Evolutionary conservation across 352 stramenopile genomes (phyloP).

Genomic region (Pythium periplocum): DNA sequence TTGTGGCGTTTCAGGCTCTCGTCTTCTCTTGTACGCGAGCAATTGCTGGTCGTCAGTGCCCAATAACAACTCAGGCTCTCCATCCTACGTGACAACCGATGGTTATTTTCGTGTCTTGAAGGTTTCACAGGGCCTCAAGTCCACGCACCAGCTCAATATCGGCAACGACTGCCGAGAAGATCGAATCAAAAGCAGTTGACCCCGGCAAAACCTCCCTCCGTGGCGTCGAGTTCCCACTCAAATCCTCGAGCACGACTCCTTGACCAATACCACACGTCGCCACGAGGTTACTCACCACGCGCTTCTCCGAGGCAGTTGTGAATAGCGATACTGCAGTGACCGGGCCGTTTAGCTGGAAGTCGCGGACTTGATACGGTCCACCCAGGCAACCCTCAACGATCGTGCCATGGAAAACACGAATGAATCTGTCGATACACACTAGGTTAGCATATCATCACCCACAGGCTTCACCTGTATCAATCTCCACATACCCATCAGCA

Average conservation of each 20-base stretch:
- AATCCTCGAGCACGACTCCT: conserved; percentile 49
- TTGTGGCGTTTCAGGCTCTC: background rate
- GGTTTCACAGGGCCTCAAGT: too few relatives aligned
- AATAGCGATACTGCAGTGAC: conserved; percentile 64
- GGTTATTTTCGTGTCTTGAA: too few relatives aligned
- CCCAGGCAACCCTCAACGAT: conserved; percentile 24
- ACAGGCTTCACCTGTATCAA: background rate
- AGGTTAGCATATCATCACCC: too few relatives aligned
- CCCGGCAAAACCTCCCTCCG: conserved; percentile 22
- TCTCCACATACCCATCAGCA: conserved; percentile 45
- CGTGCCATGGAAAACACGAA: conserved; percentile 43
- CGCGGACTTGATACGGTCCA: conserved; percentile 43
- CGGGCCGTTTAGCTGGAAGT: conserved; percentile 51
- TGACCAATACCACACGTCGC: conserved; percentile 59
- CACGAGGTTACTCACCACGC: conserved; percentile 24
- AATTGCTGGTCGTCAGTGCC: conserved; percentile 55
- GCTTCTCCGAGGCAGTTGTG: background rate
- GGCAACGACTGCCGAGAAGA: conserved; percentile 42
- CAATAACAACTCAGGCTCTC: conserved; percentile 46
- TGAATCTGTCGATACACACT: conserved; percentile 19
- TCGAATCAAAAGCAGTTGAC: conserved; percentile 57
- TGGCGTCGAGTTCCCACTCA: conserved; percentile 21
- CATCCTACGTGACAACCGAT: conserved; percentile 28
- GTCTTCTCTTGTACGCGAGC: conserved; percentile 42
- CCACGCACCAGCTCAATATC: conserved; percentile 59